Evolutionary conservation across 192 early-diverging fungal species (phyloP), one percentile per base, ranked within the genome.

Genomic region (Entomortierella chlamydospora): DNA sequence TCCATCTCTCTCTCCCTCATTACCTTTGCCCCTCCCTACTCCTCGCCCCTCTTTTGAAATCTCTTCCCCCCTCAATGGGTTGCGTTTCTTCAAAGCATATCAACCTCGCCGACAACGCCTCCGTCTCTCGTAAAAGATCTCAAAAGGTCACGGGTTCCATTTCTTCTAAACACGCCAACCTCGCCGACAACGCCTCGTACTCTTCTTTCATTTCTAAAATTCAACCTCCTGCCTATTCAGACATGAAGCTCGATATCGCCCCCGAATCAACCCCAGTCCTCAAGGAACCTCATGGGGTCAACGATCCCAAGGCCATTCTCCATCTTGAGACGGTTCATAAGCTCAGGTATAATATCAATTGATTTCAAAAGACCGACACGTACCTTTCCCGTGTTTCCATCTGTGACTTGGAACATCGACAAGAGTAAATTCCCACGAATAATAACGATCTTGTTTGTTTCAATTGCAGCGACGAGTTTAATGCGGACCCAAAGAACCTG

Each of bases 401-500:
- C n/a, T n/a, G n/a, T n/a, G n/a, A n/a, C n/a, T n/a, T n/a, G n/a
- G n/a, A n/a, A n/a, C n/a, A n/a, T n/a, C n/a, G n/a, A n/a, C n/a
- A n/a, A n/a, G n/a, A n/a, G n/a, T n/a, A n/a, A n/a, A n/a, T n/a
- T n/a, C n/a, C n/a, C n/a, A n/a, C n/a, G n/a, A n/a, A n/a, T n/a
- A n/a, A n/a, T n/a, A n/a, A n/a, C n/a, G n/a, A n/a, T n/a, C 10
- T 26, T 50, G 47, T 8, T 41, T 1, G 6, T 10, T 66, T 26
- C 37, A 23, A 34, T 29, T 54, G 20, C 57, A 82, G 82, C 28
- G 47, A 78, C 3, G 60, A 72, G 10, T 92, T 94, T 67, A 81
- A 82, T 45, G 80, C 76, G 23, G 91, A 92, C 37, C 73, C 86
- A 70, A 94, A 93, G 84, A 94, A 91, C 83, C 60, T 59, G 55